Base-by-base conservation (phyloP, 106 monocot genomes). In the Posidonia australis region DNA sequence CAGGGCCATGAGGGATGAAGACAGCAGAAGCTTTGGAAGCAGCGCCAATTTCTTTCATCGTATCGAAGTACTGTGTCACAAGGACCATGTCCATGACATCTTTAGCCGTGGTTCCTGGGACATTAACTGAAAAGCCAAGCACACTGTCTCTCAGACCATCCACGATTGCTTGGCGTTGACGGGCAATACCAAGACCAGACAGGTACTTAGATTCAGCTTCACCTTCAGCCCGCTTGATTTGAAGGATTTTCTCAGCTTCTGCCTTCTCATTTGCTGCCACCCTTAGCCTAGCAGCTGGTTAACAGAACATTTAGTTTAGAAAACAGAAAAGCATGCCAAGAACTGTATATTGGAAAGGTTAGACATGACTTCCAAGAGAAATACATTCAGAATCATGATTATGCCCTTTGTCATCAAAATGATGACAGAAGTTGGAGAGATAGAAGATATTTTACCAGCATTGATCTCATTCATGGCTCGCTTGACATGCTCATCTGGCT, bases 31-130 rank as follows among this genome's bases (percentile, higher is more conserved):
- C 78, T 53, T 85, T 83, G 10, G 82, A 82, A 10, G 82, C 60
- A 24, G 85, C 83, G 1, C 92, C 92, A 3, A 93, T 93, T 23
- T 93, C 92, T 69, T 79, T 85, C 85, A 93, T 88, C 20, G 92
- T 93, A 64, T 93, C 88, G 13, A 93, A 93, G 72, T 93, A 93
- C 67, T 92, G 92, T 0, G 88, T 88, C 20, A 88, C 78, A 1
- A 93, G 76, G 9, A 93, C 85, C 92, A 93, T 93, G 69, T 93
- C 92, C 88, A 93, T 83, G 28, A 93, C 85, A 70, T 88, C 85
- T 71, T 85, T 93, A 0, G 88, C 80, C 0, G 78, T 70, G 23
- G 88, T 88, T 11, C 92, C 87, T 0, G 84, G 91, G 49, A 87
- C 92, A 18, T 87, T 84, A 2, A 31, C 77, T 3, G 87, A 77